Evolutionary conservation across 2,329 filamentous ascomycete genomes (phyloP), one percentile per base, ranked within the genome.

Genomic region (Pseudopyricularia javanii): DNA sequence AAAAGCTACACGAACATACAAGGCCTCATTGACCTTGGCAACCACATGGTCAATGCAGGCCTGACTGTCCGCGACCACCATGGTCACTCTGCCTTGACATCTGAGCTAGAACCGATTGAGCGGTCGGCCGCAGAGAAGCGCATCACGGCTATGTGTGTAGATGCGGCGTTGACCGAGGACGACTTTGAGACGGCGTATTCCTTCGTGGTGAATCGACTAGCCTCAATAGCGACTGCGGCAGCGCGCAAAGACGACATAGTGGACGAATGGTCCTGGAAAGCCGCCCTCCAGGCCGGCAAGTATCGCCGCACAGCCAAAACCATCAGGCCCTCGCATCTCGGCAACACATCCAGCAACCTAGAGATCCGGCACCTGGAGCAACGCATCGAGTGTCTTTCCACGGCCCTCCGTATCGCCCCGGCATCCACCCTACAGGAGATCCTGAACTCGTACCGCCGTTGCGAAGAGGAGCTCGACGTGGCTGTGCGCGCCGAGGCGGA

Each of bases 181-280:
- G 88, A 82, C 63, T 93, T 93, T 56, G 88, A 94, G 63, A 93
- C 88, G 0, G 88, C 88, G 11, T 93, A 91, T 64, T 91, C 86
- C 0, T 91, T 88, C 62, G 83, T 91, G 2, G 78, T 88, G 48
- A 89, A 82, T 61, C 79, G 85, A 22, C 72, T 93, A 0, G 55
- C 61, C 28, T 54, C 58, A 20, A 45, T 45, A 45, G 22, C 40
- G 24, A 12, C 40, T 22, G 20, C 40, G 20, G 50, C 57, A 7
- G 53, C 55, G 4, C 50, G 60, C 24, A 22, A 33, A 14, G 17
- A 33, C 8, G 15, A 22, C 34, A 49, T 24, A 45, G 34, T 35
- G 15, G 85, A 89, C 58, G 76, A 86, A 54, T 84, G 85, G 66
- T 85, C 86, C 1, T 93, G 88, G 88, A 82, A 80, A 55, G 87